Base-by-base conservation (phyloP, 73 alveolate species). In the Paramecium sonneborni region DNA sequence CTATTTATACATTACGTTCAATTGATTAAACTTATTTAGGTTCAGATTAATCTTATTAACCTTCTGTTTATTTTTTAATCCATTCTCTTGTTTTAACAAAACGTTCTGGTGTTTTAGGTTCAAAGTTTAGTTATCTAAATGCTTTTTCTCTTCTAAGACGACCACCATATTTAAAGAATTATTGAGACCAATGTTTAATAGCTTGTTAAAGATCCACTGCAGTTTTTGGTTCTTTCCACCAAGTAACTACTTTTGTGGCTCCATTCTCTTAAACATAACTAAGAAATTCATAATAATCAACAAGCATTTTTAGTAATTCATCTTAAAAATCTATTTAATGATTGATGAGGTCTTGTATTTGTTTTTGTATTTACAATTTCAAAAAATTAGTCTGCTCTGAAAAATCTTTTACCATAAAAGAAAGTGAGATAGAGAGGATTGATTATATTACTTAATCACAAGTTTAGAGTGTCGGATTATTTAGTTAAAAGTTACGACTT, bases 61-160 rank as follows among this genome's bases (percentile, higher is more conserved):
- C 86, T 35, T 72, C 86, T 11, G 55, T 72, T 38, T 72, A 12
- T 5, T 72, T 72, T 37, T 72, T 72, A 6, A 72, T 72, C 86
- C 86, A 72, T 72, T 72, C 86, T 72, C 86, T 34, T 9, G 86
- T 72, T 72, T 72, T 72, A 72, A 72, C 57, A 37, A 72, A 72
- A 20, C 86, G 38, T 21, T 72, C 86, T 14, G 86, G 58, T 14
- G 62, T 72, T 8, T 32, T 32, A 34, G 86, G 86, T 21, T 35
- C 55, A 32, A 72, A 32, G 15, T 72, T 38, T 2, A 72, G 12
- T 41, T 38, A 10, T 30, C 57, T 30, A 1, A 72, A 35, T 35
- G 86, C 86, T 72, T 35, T 72, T 38, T 72, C 86, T 23, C 57
- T 35, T 8, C 86, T 30, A 2, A 72, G 44, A 28, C 44, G 38